Evolutionary conservation across 2,329 filamentous ascomycete genomes (phyloP), one percentile per base, ranked within the genome.

Genomic region (Fusarium pininemorale): DNA sequence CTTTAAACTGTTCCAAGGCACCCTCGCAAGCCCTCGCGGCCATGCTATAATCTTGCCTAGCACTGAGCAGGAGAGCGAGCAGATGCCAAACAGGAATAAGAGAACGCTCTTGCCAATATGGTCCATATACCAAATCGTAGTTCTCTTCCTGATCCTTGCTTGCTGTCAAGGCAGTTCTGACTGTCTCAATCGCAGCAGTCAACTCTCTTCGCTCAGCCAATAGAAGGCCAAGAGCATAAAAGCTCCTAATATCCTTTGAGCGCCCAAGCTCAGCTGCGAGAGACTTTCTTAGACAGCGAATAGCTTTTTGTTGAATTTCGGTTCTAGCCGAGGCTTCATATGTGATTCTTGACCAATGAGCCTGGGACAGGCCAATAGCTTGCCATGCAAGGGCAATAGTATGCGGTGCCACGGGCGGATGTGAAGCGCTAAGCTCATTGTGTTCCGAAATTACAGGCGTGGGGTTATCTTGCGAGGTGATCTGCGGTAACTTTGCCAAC

Each of bases 61-160:
- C 94, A 74, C 94, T 98, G 37, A 98, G 84, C 28, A 98, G 86
- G 30, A 99, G 87, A 1, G 94, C 92, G 53, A 99, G 87, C 22
- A 99, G 87, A 84, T 99, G 96, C 95, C 96, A 98, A 30, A 98
- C 83, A 6, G 95, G 92, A 30, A 98, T 91, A 39, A 92, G 83
- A 12, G 89, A 87, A 53, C 90, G 86, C 79, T 94, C 91, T 63
- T 90, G 87, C 88, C 87, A 90, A 73, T 87, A 89, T 4, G 85
- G 84, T 0, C 87, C 86, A 56, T 85, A 83, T 45, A 83, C 81
- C 8, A 85, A 77, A 48, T 83, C 82, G 50, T 86, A 85, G 45
- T 85, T 83, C 24, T 82, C 83, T 35, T 83, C 84, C 5, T 84
- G 78, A 10, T 85, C 83, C 69, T 87, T 89, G 50, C 87, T 88